Evolutionary conservation across 148 eudicot species (phyloP).

Genomic region (Spergularia marina): DNA sequence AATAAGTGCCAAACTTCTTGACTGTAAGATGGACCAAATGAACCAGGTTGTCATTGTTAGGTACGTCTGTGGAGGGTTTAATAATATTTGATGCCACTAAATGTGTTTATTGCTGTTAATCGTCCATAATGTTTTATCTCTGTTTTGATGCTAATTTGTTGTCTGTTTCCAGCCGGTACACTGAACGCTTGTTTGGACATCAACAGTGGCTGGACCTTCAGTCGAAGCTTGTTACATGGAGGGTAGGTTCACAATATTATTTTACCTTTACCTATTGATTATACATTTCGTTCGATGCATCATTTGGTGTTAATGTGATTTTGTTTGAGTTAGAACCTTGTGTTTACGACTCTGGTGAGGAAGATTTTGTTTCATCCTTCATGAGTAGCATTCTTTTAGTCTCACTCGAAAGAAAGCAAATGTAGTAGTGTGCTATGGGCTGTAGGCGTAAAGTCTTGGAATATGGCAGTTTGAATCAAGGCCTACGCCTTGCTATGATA

Average conservation of each 20-base stretch:
- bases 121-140: neutral
- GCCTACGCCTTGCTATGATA: no score
- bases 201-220: constrained; percentile 77
- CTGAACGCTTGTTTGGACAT: constrained; percentile 79
- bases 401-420: no score
- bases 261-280: neutral
- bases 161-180: constrained; percentile 54
- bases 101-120: neutral
- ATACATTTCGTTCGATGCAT: neutral
- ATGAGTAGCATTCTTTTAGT: no score
- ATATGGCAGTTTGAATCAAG: no score
- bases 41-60: constrained; percentile 74
- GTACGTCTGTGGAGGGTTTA: constrained; percentile 34
- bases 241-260: constrained; percentile 41
- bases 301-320: neutral
- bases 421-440: no score
- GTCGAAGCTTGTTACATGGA: constrained; percentile 77
- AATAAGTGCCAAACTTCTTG: constrained; percentile 70
- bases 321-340: neutral
- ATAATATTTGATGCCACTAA: neutral
- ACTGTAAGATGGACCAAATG: constrained; percentile 95
- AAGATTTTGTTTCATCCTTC: no score
- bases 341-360: no score
- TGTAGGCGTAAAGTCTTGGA: no score
- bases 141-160: neutral